phyloP scores from a whole-genome alignment of 2,329 filamentous ascomycete genomes.

The Tolypocladium ovalisporum region DNA sequence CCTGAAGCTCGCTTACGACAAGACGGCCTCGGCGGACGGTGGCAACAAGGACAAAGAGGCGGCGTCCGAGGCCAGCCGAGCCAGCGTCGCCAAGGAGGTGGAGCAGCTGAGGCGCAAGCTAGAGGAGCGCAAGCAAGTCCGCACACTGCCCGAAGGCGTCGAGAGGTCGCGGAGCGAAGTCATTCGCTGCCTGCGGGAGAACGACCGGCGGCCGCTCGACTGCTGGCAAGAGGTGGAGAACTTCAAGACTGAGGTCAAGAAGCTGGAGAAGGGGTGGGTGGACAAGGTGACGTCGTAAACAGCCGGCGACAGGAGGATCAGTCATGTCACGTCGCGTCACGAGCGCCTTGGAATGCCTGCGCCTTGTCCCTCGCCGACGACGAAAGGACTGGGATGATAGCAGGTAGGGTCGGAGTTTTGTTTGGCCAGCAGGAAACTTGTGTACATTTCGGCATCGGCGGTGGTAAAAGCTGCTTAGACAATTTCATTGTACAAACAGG shows the following conservation, averaged over 20 bases:
- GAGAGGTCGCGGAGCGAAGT: conserved; percentile 67
- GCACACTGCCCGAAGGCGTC: conserved; percentile 59
- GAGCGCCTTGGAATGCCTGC: background rate
- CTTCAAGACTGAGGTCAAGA: conserved; percentile 82
- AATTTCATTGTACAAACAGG: conserved; percentile 12
- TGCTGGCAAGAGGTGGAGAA: conserved; percentile 89
- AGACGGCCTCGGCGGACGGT: conserved; percentile 51
- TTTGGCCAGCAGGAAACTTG: background rate
- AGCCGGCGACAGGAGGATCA: background rate
- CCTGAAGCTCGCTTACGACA: conserved; percentile 58
- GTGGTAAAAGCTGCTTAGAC: conserved; percentile 19
- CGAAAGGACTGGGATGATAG: background rate
- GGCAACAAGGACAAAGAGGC: conserved; percentile 28
- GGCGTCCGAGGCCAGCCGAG: conserved; percentile 20
- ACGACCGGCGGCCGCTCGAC: conserved; percentile 82
- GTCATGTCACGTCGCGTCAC: background rate
- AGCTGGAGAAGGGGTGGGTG: conserved; percentile 79
- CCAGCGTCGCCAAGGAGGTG: conserved; percentile 48
- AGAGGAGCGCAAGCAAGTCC: conserved; percentile 51
- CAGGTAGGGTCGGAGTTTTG: conserved; percentile 4
- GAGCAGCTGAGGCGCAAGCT: conserved; percentile 47
- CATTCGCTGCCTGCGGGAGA: conserved; percentile 67
- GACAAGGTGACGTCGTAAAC: conserved; percentile 54
- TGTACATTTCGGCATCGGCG: conserved; percentile 20
- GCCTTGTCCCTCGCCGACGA: background rate